These are phyloP conservation scores for Aquilaria malaccensis DNA, from an alignment of 345 rosid species.

Conservation along the genomic window DNA sequence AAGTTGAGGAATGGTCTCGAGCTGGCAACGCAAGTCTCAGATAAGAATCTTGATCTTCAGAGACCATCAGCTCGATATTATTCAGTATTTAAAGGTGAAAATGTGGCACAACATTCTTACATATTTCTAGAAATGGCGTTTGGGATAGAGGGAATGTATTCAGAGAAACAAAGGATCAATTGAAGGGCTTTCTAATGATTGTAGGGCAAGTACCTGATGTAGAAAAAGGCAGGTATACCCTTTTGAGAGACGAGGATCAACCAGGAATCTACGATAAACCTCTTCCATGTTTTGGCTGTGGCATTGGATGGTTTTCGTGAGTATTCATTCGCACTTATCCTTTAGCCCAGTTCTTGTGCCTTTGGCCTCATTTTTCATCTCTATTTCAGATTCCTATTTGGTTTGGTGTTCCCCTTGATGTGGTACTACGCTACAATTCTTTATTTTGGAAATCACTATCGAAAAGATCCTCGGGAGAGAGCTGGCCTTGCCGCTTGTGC, in stretches of 20 bases:
- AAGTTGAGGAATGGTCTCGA: slow-evolving; percentile 40
- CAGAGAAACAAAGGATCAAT: neutral
- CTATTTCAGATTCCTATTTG: slow-evolving; percentile 60
- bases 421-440: slow-evolving; percentile 82
- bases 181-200: slow-evolving; percentile 20
- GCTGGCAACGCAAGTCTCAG: slow-evolving; percentile 42
- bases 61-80: slow-evolving; percentile 58
- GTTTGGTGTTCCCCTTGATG: slow-evolving; percentile 63
- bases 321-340: slow-evolving; percentile 20
- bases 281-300: slow-evolving; percentile 90
- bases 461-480: slow-evolving; percentile 86
- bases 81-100: slow-evolving; percentile 48
- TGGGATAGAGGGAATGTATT: too few species aligned
- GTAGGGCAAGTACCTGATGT: slow-evolving; percentile 35
- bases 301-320: slow-evolving; percentile 93
- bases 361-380: slow-evolving; percentile 4
- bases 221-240: slow-evolving; percentile 53
- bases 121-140: too few species aligned
- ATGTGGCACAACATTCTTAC: neutral
- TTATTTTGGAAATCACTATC: slow-evolving; percentile 71
- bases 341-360: neutral
- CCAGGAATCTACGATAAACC: slow-evolving; percentile 62
- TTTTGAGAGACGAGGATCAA: slow-evolving; percentile 54
- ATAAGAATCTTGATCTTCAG: slow-evolving; percentile 63
- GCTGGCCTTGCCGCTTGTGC: slow-evolving; percentile 95